Evolutionary conservation across 805 yeast species (phyloP).

Genomic region (Nakazawaea ambrosiae): DNA sequence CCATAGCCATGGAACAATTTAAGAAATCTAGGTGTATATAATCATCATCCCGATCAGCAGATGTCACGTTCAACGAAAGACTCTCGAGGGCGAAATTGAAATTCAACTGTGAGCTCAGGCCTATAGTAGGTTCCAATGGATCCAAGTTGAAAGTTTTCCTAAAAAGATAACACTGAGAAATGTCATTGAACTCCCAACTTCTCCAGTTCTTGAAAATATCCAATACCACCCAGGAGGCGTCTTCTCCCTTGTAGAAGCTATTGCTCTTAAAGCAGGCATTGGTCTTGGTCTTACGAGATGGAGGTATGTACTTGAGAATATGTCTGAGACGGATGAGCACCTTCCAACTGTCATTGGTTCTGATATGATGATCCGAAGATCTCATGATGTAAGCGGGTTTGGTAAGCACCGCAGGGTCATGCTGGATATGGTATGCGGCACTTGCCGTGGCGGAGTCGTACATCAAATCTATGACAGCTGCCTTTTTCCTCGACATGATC

Average conservation of each 20-base stretch:
- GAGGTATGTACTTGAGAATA: slow-evolving; percentile 53
- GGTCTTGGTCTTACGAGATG: slow-evolving; percentile 34
- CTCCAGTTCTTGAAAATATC: slow-evolving; percentile 73
- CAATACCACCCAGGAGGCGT: slow-evolving; percentile 50
- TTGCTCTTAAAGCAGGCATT: slow-evolving; percentile 24
- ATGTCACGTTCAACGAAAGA: slow-evolving; percentile 19
- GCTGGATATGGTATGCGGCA: slow-evolving; percentile 41
- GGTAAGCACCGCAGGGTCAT: slow-evolving; percentile 86
- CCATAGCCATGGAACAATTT: background rate
- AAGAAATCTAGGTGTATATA: slow-evolving; percentile 15
- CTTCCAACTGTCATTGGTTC: slow-evolving; percentile 86
- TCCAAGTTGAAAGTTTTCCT: slow-evolving; percentile 33
- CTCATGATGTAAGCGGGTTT: slow-evolving; percentile 81
- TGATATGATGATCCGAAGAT: slow-evolving; percentile 62
- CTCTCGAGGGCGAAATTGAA: slow-evolving; percentile 25
- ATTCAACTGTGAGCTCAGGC: background rate
- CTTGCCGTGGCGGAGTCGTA: slow-evolving; percentile 35
- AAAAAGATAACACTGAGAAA: slow-evolving; percentile 51
- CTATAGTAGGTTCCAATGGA: slow-evolving; percentile 1
- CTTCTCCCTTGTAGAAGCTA: slow-evolving; percentile 27
- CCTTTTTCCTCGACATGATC: background rate
- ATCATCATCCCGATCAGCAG: slow-evolving; percentile 24
- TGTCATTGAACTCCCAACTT: slow-evolving; percentile 78
- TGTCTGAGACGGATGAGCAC: slow-evolving; percentile 74
- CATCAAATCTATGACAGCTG: slow-evolving; percentile 30